A percentile compares a stretch with the other conserved stretches of the same genome.
phyloP scores from a whole-genome alignment of 108 stramenopile genomes.

The Cyclotella sp. region DNA sequence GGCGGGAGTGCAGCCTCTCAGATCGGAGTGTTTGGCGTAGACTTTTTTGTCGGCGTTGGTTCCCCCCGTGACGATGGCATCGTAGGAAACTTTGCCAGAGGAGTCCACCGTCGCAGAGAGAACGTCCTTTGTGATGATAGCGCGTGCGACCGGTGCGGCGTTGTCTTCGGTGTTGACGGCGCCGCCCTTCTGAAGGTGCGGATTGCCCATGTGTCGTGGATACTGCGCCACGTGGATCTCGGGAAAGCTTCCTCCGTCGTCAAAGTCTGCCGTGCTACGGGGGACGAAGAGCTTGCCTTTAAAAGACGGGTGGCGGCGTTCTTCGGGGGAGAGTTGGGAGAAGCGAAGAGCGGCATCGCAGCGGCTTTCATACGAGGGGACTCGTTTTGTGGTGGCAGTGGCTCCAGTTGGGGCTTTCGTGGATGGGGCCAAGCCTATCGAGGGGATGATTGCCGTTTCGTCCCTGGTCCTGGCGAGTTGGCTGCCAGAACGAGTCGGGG shows the following conservation, averaged over 20 bases:
- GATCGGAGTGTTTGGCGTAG: slow-evolving; percentile 83
- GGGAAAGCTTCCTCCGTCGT: slow-evolving; percentile 98
- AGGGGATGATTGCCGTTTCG: slow-evolving; percentile 3
- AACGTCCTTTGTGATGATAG: slow-evolving; percentile 88
- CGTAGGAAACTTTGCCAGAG: slow-evolving; percentile 89
- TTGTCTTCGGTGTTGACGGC: neutral
- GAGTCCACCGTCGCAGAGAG: slow-evolving; percentile 92
- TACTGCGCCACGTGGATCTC: slow-evolving; percentile 99
- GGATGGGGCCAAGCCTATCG: slow-evolving; percentile 4
- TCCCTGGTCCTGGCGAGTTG: slow-evolving; percentile 30
- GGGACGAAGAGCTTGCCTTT: slow-evolving; percentile 90
- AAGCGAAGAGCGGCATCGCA: slow-evolving; percentile 71
- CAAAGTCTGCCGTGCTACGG: slow-evolving; percentile 88
- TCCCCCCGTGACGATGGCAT: slow-evolving; percentile 95
- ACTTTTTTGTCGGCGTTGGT: slow-evolving; percentile 92
- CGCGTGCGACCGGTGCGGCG: slow-evolving; percentile 42
- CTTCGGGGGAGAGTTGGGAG: slow-evolving; percentile 64
- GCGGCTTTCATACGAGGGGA: slow-evolving; percentile 78
- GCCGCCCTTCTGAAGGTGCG: slow-evolving; percentile 54
- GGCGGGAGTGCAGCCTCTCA: slow-evolving; percentile 77
- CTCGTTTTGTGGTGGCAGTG: slow-evolving; percentile 28
- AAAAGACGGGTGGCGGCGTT: slow-evolving; percentile 55
- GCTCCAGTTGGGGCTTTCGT: neutral
- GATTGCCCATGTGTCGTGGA: slow-evolving; percentile 98
- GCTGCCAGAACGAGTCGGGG: slow-evolving; percentile 51